phyloP scores from a whole-genome alignment of 352 stramenopile species.

The Blastocystis sp. region DNA sequence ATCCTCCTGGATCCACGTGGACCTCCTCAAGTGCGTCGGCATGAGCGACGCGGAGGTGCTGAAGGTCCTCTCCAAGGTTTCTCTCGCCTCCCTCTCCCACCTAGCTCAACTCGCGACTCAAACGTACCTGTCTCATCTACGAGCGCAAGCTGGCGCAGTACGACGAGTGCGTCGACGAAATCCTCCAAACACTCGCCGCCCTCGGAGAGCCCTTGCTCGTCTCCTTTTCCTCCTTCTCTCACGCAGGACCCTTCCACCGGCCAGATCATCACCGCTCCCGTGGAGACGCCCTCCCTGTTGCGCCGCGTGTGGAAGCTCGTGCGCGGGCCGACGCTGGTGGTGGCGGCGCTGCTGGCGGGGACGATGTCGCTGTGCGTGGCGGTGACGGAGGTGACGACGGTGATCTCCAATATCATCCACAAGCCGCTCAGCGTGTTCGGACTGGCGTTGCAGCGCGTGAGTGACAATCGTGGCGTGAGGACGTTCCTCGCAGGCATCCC shows the following conservation, averaged over 20 bases:
- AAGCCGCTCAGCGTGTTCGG: background rate
- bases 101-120: slow-evolving; percentile 47
- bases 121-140: slow-evolving; percentile 17
- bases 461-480: background rate
- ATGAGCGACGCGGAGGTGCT: slow-evolving; percentile 1
- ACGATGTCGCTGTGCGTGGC: background rate
- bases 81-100: background rate
- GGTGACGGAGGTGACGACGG: slow-evolving; percentile 23
- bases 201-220: slow-evolving; percentile 3
- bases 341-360: background rate
- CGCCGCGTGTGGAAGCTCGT: background rate
- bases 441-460: background rate
- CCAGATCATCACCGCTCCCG: background rate
- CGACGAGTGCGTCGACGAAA: slow-evolving; percentile 36
- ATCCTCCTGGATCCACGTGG: background rate
- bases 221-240: no score
- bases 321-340: background rate
- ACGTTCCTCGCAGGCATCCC: background rate
- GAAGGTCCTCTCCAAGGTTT: background rate
- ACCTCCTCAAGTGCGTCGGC: background rate
- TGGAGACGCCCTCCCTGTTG: background rate
- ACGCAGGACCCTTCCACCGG: background rate
- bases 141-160: slow-evolving; percentile 33
- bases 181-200: background rate
- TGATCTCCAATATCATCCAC: background rate